Conservation (phyloP, 2,329 filamentous ascomycete genomes). For the Aspergillus sp. region DNA sequence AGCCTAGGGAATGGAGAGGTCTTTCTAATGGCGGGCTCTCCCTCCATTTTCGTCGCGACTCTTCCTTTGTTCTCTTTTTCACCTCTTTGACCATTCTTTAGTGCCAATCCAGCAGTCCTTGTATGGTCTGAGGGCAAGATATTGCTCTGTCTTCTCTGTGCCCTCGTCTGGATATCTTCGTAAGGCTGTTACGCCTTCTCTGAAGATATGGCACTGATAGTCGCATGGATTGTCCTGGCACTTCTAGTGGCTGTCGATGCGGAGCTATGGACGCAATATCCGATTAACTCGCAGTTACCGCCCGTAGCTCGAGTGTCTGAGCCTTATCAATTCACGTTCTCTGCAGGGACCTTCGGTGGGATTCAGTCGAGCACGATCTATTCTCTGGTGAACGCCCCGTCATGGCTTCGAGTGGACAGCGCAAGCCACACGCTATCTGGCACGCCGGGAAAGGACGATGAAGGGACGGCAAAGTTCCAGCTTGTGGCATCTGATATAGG, state of each 20-base stretch:
- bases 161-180: conserved; percentile 13
- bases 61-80: conserved; percentile 3
- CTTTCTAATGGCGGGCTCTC: conserved; percentile 19
- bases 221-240: conserved; percentile 24
- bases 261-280: conserved; percentile 55
- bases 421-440: conserved; percentile 65
- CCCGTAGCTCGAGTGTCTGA: conserved; percentile 69
- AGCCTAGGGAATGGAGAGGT: conserved; percentile 17
- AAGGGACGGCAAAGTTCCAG: conserved; percentile 60
- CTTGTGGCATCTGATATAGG: conserved; percentile 67
- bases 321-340: conserved; percentile 44
- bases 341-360: conserved; percentile 67
- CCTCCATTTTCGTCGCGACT: conserved; percentile 18
- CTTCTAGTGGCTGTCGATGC: conserved; percentile 31
- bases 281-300: conserved; percentile 80
- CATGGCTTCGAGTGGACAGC: conserved; percentile 72
- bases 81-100: conserved; percentile 7
- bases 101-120: conserved; percentile 1
- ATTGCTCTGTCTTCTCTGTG: conserved; percentile 15
- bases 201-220: conserved; percentile 25
- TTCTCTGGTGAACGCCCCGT: conserved; percentile 61
- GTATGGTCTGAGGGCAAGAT: conserved; percentile 3
- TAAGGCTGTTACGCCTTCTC: conserved; percentile 5
- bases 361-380: conserved; percentile 59
- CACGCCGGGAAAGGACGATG: conserved; percentile 58